Percentiles rank a stretch among this genome's conserved stretches.
Conservation (phyloP, 2,329 filamentous ascomycete genomes). For the Plenodomus tracheiphilus region DNA sequence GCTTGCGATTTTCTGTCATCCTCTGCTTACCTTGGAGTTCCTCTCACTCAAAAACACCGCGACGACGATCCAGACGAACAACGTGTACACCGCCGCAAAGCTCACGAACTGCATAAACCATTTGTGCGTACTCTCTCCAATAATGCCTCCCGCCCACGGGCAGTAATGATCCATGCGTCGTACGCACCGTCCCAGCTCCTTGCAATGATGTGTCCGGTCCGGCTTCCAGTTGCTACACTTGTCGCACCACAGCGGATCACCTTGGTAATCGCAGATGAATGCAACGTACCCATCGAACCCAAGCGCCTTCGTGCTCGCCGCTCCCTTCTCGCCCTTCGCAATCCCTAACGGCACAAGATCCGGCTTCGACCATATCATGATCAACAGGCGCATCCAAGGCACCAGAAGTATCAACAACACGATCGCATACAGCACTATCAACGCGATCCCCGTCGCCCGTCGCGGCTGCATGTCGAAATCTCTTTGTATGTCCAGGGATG, state of each 20-base stretch:
- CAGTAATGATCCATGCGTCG: slow-evolving; percentile 95
- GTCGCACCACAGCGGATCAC: slow-evolving; percentile 80
- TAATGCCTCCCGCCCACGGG: slow-evolving; percentile 91
- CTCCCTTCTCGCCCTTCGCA: slow-evolving; percentile 29
- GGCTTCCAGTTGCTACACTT: slow-evolving; percentile 85
- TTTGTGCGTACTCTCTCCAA: slow-evolving; percentile 84
- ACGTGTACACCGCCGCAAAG: slow-evolving; percentile 71
- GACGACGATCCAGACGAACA: slow-evolving; percentile 64
- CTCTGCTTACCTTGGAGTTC: slow-evolving; percentile 47
- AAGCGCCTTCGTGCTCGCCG: slow-evolving; percentile 54
- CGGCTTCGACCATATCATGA: slow-evolving; percentile 69
- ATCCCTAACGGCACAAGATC: slow-evolving; percentile 70
- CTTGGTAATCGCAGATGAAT: slow-evolving; percentile 81
- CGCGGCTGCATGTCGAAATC: slow-evolving; percentile 40
- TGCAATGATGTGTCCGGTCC: slow-evolving; percentile 84
- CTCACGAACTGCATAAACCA: slow-evolving; percentile 88
- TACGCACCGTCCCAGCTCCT: slow-evolving; percentile 79
- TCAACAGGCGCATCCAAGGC: slow-evolving; percentile 72
- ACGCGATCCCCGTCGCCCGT: slow-evolving; percentile 64
- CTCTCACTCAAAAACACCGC: slow-evolving; percentile 66
- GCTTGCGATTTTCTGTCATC: not conserved
- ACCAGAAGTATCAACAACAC: slow-evolving; percentile 68
- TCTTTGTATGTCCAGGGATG: slow-evolving; percentile 34
- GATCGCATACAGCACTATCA: slow-evolving; percentile 74
- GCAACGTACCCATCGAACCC: slow-evolving; percentile 82